phyloP scores from a whole-genome alignment of 805 yeast genomes.

The Candida nitratophila region DNA sequence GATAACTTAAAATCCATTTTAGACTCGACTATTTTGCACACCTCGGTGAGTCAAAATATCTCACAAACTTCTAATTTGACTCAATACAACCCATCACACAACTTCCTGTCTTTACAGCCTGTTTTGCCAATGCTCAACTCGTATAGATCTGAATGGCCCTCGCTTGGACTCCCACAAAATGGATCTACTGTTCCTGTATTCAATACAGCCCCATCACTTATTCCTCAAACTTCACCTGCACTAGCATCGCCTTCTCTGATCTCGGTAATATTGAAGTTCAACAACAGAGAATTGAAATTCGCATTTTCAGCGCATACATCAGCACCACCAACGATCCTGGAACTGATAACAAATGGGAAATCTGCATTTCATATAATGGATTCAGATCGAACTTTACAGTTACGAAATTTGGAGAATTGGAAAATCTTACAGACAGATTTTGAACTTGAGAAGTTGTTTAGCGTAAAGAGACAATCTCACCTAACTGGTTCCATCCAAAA shows the following conservation, averaged over 20 bases:
- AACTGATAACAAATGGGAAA: constrained; percentile 72
- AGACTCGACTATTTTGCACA: background rate
- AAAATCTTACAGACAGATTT: constrained; percentile 33
- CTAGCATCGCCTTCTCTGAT: background rate
- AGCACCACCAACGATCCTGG: constrained; percentile 76
- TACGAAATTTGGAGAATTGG: constrained; percentile 25
- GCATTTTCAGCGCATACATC: constrained; percentile 55
- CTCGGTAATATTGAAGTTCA: constrained; percentile 42
- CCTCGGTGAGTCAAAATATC: background rate
- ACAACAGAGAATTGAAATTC: constrained; percentile 52
- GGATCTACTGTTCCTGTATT: no score
- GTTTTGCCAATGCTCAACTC: background rate
- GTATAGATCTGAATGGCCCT: background rate
- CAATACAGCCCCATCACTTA: background rate
- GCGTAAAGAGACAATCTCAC: background rate
- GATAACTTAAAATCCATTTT: background rate
- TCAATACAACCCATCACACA: constrained; percentile 1
- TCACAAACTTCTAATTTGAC: background rate
- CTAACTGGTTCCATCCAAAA: background rate
- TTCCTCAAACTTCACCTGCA: background rate
- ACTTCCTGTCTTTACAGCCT: constrained; percentile 1
- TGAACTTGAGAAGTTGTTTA: constrained; percentile 41
- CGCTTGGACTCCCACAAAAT: background rate
- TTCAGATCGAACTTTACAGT: constrained; percentile 26
- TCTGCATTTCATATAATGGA: constrained; percentile 56